phyloP scores from a whole-genome alignment of 202 grass and related monocot genomes.

The Sporobolus alterniflorus region DNA sequence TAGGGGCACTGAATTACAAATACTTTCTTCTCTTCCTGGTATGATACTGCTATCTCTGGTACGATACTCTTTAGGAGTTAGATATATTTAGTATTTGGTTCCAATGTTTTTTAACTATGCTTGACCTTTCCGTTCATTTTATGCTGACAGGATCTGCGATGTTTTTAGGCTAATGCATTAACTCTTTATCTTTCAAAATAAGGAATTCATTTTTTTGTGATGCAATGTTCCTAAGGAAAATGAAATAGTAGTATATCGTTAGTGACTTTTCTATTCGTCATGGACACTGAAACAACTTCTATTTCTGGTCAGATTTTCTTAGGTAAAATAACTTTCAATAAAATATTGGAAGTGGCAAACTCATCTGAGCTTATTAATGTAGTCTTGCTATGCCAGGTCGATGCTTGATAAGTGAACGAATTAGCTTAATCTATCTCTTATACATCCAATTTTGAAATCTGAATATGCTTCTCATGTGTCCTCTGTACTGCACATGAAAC shows the following conservation, averaged over 20 bases:
- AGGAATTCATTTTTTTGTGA: background rate
- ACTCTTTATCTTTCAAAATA: background rate
- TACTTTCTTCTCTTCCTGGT: slow-evolving; percentile 98
- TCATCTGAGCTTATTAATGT: background rate
- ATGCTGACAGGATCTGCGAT: background rate
- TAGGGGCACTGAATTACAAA: slow-evolving; percentile 96
- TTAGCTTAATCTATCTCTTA: background rate
- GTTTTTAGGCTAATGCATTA: background rate
- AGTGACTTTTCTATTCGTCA: background rate
- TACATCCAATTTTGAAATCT: background rate
- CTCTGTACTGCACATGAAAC: background rate
- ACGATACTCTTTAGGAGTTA: slow-evolving; percentile 12
- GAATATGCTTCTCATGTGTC: background rate
- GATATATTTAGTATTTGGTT: background rate
- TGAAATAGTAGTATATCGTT: background rate
- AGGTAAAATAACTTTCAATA: too few species aligned
- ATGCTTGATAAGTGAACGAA: slow-evolving; percentile 6
- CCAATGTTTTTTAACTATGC: background rate
- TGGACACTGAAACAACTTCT: background rate
- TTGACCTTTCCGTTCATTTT: background rate
- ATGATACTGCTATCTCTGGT: slow-evolving; percentile 35
- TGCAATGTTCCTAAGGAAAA: background rate
- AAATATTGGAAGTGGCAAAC: background rate
- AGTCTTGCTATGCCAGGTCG: background rate
- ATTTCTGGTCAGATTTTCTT: background rate